Evolutionary conservation across 1,284 basidiomycete species (phyloP).

Genomic region (Mycosarcoma mackinlayi): DNA sequence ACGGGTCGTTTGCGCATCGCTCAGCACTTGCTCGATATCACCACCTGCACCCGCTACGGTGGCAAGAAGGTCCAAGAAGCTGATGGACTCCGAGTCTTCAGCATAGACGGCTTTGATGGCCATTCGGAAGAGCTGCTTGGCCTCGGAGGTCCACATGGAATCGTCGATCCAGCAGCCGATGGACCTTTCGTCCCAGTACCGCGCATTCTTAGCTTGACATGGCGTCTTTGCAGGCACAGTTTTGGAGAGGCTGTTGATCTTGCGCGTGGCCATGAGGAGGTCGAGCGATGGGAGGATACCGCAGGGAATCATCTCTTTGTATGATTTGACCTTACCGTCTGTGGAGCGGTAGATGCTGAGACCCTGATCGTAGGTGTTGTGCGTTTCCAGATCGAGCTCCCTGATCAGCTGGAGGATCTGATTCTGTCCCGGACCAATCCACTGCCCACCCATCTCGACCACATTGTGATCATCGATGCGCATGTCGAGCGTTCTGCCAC

Average conservation of each 20-base stretch:
- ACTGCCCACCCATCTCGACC: conserved; percentile 71
- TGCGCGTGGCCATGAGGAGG: conserved; percentile 34
- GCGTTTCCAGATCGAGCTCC: conserved; percentile 67
- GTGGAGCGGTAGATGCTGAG: conserved; percentile 42
- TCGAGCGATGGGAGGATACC: conserved; percentile 42
- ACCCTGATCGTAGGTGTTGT: conserved; percentile 44
- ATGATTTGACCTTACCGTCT: conserved; percentile 28
- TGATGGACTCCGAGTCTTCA: conserved; percentile 40
- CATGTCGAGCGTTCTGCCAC: conserved; percentile 70
- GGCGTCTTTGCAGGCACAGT: conserved; percentile 29
- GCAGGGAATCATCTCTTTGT: conserved; percentile 40
- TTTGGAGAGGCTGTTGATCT: conserved; percentile 46
- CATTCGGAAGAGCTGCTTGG: conserved; percentile 36
- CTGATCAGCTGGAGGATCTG: conserved; percentile 70
- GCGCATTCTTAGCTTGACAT: conserved; percentile 19
- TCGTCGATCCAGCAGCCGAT: conserved; percentile 51
- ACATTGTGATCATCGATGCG: conserved; percentile 55
- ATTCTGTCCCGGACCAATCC: conserved; percentile 71
- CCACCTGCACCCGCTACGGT: conserved; percentile 40
- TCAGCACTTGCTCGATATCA: conserved; percentile 38
- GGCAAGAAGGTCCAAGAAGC: conserved; percentile 40
- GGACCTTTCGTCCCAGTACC: conserved; percentile 39
- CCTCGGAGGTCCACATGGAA: conserved; percentile 34
- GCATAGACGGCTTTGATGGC: conserved; percentile 51
- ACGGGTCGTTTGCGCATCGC: conserved; percentile 44